Conservation (phyloP, 2,329 filamentous ascomycete genomes). For the Cladosporium phlei region DNA sequence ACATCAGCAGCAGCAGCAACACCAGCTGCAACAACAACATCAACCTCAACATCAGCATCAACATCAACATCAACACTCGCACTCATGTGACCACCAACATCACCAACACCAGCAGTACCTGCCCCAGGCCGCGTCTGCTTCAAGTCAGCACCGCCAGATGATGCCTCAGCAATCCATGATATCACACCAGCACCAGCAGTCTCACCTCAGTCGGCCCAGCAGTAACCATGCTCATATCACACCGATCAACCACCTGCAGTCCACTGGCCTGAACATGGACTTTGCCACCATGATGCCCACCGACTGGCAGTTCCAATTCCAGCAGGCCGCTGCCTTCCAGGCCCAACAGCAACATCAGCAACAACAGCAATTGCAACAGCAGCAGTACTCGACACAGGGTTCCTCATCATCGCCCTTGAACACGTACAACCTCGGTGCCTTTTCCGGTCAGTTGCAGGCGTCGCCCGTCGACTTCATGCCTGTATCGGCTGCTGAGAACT, state of each 20-base stretch:
- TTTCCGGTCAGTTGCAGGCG: slow-evolving; percentile 38
- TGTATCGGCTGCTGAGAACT: slow-evolving; percentile 32
- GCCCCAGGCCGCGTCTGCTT: slow-evolving; percentile 13
- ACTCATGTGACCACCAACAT: slow-evolving; percentile 13
- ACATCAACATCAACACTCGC: slow-evolving; percentile 9
- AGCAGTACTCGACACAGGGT: slow-evolving; percentile 23
- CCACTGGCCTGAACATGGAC: slow-evolving; percentile 30
- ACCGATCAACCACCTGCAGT: slow-evolving; percentile 28
- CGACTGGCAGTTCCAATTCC: slow-evolving; percentile 43
- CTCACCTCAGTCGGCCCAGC: slow-evolving; percentile 23
- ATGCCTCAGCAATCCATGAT: slow-evolving; percentile 17
- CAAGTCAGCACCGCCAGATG: slow-evolving; percentile 23
- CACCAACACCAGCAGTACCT: slow-evolving; percentile 21
- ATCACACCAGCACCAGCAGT: slow-evolving; percentile 19
- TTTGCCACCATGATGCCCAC: slow-evolving; percentile 31
- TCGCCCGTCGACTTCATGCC: slow-evolving; percentile 47
- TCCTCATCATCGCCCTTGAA: slow-evolving; percentile 21
- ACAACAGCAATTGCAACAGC: slow-evolving; percentile 18
- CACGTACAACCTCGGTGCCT: slow-evolving; percentile 35
- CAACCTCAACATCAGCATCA: slow-evolving; percentile 13
- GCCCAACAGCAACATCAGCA: slow-evolving; percentile 8
- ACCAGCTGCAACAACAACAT: slow-evolving; percentile 12
- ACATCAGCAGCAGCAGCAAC: slow-evolving; percentile 11
- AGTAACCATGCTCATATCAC: slow-evolving; percentile 27
- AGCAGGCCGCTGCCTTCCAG: slow-evolving; percentile 19